Conservation (phyloP, 768 basidiomycete species). For the Calocybe cyanea region DNA sequence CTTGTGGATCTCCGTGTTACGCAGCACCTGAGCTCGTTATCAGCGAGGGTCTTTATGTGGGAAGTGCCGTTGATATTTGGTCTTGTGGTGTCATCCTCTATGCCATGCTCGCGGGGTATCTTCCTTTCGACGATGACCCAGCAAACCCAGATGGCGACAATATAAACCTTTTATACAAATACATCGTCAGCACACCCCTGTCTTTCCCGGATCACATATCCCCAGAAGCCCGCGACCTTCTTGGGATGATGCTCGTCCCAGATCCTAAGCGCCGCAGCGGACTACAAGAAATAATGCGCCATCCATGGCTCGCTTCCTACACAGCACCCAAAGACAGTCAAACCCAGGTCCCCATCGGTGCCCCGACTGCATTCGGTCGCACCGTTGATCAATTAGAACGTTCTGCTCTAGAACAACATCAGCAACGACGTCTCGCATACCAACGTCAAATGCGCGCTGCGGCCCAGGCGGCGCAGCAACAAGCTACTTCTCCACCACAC, state of each 20-base stretch:
- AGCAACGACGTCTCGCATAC: conserved; percentile 76
- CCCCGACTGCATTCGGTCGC: conserved; percentile 52
- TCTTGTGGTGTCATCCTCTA: conserved; percentile 94
- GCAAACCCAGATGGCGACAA: conserved; percentile 99
- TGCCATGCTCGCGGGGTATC: conserved; percentile 94
- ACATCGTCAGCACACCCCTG: conserved; percentile 95
- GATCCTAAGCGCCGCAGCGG: conserved; percentile 80
- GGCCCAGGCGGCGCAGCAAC: conserved; percentile 27
- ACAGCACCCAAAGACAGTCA: conserved; percentile 27
- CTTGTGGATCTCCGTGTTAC: conserved; percentile 96
- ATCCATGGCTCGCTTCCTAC: conserved; percentile 80
- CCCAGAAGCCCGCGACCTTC: conserved; percentile 73
- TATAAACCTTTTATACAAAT: conserved; percentile 97
- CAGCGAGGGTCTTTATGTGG: conserved; percentile 94
- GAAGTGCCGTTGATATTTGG: conserved; percentile 98
- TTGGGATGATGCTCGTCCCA: conserved; percentile 91
- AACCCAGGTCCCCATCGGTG: conserved; percentile 20
- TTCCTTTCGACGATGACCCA: conserved; percentile 99
- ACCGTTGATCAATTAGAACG: conserved; percentile 76
- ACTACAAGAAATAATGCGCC: conserved; percentile 76
- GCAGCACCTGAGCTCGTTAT: conserved; percentile 98
- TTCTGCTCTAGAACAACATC: conserved; percentile 80
- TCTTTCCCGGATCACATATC: conserved; percentile 97
- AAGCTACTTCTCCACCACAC: conserved; percentile 16
- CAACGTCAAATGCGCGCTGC: conserved; percentile 74